Base-by-base conservation (phyloP, 2,329 filamentous ascomycete genomes). In the Xylaria digitata region DNA sequence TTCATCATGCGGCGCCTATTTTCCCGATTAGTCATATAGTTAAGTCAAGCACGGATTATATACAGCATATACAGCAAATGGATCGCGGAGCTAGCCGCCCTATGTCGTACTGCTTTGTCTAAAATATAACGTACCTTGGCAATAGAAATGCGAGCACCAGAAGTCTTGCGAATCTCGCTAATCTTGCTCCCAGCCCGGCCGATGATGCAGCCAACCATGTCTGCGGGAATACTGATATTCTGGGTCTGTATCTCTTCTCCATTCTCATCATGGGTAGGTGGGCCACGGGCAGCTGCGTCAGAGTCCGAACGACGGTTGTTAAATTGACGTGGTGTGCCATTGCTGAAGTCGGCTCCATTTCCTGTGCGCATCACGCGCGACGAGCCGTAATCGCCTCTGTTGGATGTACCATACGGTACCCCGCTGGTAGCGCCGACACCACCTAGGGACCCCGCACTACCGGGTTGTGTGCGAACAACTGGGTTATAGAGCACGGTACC, bases 131-230 rank as follows among this genome's bases (percentile, higher is more conserved):
- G 77, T 78, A 87, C 90, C 86, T 97, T 98, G 75, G 95, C 95
- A 80, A 98, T 98, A 52, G 94, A 97, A 82, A 99, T 99, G 76
- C 95, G 92, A 69, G 96, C 96, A 67, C 94, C 94, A 61, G 96
- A 99, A 69, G 91, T 94, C 85, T 97, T 96, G 80, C 96, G 92
- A 75, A 99, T 99, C 83, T 99, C 96, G 80, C 93, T 97, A 78
- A 99, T 99, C 88, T 99, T 99, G 85, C 88, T 94, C 71, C 96
- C 96, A 61, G 87, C 93, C 71, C 94, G 92, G 72, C 96, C 96
- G 79, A 99, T 99, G 83, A 99, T 99, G 83, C 96, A 99, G 73
- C 96, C 96, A 80, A 99, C 96, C 96, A 99, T 99, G 84, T 99
- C 96, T 54, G 96, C 94, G 30, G 96, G 96, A 76, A 99, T 99